Base-by-base conservation (phyloP, 352 stramenopile genomes). In the Globisporangium camurandrum region DNA sequence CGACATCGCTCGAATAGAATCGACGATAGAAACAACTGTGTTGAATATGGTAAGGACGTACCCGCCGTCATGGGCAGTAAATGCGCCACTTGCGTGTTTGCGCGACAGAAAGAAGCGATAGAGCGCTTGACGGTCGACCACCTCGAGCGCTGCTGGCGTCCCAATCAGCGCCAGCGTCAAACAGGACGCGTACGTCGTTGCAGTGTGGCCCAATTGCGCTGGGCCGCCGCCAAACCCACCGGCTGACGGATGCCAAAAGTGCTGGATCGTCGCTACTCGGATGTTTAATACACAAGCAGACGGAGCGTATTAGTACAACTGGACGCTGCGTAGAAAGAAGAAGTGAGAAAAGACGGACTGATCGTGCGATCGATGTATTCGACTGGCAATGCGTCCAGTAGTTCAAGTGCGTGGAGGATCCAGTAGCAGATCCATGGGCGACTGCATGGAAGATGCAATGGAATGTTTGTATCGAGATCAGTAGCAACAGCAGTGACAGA, bases 401-500 rank as follows among this genome's bases (percentile, higher is more conserved):
- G 73, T 66, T 98, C 93, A 33, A 98, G 72, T 11, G 74, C 76
- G 53, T 99, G 95, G 19, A 98, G 64, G 56, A 97, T 97, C 96
- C 96, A 99, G 67, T 99, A 99, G 19, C 95, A 65, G 50, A 99
- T 97, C 96, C 96, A 99, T 10, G 96, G 92, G 17, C 93, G 89
- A 70, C 88, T 98, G 33, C 11, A 16, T 26, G 51, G 11, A 14
- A 16, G 22, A 23, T 0, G 10, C 8, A 36, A 11, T 14, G 4
- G 10, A 46, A 12, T 6, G n/a, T n/a, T n/a, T n/a, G n/a, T n/a
- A n/a, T n/a, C n/a, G n/a, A n/a, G n/a, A n/a, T n/a, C n/a, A n/a
- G n/a, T n/a, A n/a, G n/a, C n/a, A n/a, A n/a, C n/a, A n/a, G n/a
- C n/a, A 45, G 16, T 4, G 7, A 52, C 6, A 16, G 7, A 27